Evolutionary conservation across 1,284 basidiomycete genomes (phyloP), one percentile per base, ranked within the genome.

Genomic region (Gymnopus androsaceus): DNA sequence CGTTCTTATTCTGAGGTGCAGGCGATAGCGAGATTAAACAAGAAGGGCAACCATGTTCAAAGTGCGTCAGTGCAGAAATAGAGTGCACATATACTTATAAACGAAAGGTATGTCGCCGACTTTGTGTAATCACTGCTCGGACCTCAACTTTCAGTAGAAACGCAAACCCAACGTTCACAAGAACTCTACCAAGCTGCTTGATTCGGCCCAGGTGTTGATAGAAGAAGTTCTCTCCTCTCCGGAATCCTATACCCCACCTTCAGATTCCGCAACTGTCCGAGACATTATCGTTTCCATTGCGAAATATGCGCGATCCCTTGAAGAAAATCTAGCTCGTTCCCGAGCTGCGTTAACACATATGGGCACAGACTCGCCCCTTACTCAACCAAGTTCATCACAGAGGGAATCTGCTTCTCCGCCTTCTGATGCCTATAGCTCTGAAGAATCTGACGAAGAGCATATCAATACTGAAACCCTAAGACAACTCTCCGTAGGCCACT

Each of bases 241-340:
- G 14, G 14, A 28, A 6, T 33, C 46, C 27, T 55, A 42, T 19
- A 46, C 34, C 5, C 25, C 42, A 34, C 54, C 54, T 15, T 33
- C 38, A 4, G 77, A 59, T 31, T 31, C 58, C 15, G 19, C 31
- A 6, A 34, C 28, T 12, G 38, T 51, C 14, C 54, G 47, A 30
- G 45, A 47, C 4, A 47, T 50, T 23, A 51, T 59, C 12, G 27
- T 56, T 46, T 49, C 55, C 9, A 30, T 59, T 5, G 54, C 54
- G n/a, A 36, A 21, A 9, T 56, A 59, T 28, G 58, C 58, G 2
- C 50, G 54, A 30, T 51, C 49, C 8, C 15, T 59, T 3, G 54
- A 59, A 25, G 19, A 47, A 15, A 17, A 41, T 6, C 30, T 47
- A 1, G 51, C 27, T 23, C 25, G n/a, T 6, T 42, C 40, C 3